Conservation (phyloP, 2,329 filamentous ascomycete genomes). For the Coniochaeta pulveracea region DNA sequence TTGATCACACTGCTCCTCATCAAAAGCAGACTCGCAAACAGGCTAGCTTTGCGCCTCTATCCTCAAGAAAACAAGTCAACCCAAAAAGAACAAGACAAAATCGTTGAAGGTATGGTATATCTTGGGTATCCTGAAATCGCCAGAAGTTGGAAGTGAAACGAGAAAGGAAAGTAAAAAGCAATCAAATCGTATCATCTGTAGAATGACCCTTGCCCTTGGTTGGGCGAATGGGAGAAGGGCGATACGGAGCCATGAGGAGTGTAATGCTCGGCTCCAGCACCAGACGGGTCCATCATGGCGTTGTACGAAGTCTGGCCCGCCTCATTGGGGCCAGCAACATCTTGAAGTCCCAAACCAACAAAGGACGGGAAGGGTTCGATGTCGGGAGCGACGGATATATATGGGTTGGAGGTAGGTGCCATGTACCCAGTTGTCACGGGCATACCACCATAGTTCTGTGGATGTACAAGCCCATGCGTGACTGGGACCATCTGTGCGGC, state of each 20-base stretch:
- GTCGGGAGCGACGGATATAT: slow-evolving; percentile 18
- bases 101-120: too few relatives aligned
- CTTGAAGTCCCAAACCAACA: slow-evolving; percentile 26
- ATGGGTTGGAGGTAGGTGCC: slow-evolving; percentile 15
- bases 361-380: slow-evolving; percentile 25
- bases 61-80: too few relatives aligned
- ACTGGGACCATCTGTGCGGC: slow-evolving; percentile 8
- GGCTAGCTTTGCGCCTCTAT: too few relatives aligned
- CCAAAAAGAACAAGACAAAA: too few relatives aligned
- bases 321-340: slow-evolving; percentile 11
- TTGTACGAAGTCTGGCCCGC: slow-evolving; percentile 25
- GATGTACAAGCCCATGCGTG: slow-evolving; percentile 8
- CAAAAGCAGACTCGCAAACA: too few relatives aligned
- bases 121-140: too few relatives aligned
- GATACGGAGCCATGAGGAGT: slow-evolving; percentile 29
- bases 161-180: not conserved
- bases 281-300: slow-evolving; percentile 17
- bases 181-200: slow-evolving; percentile 14
- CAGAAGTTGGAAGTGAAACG: too few relatives aligned
- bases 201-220: slow-evolving; percentile 23
- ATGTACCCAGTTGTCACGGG: slow-evolving; percentile 19
- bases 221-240: slow-evolving; percentile 29
- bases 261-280: slow-evolving; percentile 21
- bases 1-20: too few relatives aligned
- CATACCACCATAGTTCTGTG: slow-evolving; percentile 17